phyloP scores from a whole-genome alignment of 116 monocot genomes.

The Zostera marina region DNA sequence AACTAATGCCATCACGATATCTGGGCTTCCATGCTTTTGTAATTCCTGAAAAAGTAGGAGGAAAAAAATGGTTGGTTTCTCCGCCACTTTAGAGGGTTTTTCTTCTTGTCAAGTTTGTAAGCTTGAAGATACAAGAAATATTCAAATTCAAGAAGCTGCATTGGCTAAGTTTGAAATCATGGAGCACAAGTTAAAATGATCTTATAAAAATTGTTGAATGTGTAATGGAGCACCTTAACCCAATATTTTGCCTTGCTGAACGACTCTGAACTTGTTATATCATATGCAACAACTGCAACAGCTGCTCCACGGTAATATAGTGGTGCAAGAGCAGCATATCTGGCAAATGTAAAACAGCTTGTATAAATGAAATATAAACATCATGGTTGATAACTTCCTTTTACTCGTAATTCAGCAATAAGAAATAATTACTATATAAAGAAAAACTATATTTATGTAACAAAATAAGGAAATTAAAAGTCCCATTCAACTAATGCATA shows the following conservation, averaged over 20 bases:
- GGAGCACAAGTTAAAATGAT: too few relatives aligned
- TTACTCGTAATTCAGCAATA: too few relatives aligned
- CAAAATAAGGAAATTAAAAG: too few relatives aligned
- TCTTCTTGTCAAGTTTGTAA: too few relatives aligned
- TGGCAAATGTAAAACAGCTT: slow-evolving; percentile 5
- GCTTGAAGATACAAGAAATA: too few relatives aligned
- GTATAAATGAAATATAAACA: background rate
- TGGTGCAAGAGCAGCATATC: slow-evolving; percentile 95
- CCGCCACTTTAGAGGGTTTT: too few relatives aligned
- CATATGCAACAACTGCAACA: slow-evolving; percentile 96
- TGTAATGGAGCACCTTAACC: slow-evolving; percentile 62
- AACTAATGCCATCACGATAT: slow-evolving; percentile 88
- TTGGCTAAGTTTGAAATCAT: background rate
- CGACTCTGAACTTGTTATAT: slow-evolving; percentile 90
- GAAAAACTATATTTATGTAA: too few relatives aligned
- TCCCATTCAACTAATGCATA: too few relatives aligned
- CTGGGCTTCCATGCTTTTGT: slow-evolving; percentile 93
- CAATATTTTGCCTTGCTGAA: slow-evolving; percentile 90
- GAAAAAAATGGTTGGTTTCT: too few relatives aligned
- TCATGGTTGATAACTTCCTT: background rate
- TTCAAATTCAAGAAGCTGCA: background rate
- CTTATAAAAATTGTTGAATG: background rate
- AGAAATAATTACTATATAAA: too few relatives aligned
- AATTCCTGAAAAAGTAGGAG: slow-evolving; percentile 45
- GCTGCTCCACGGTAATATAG: slow-evolving; percentile 95